Base-by-base conservation (phyloP, 2,329 filamentous ascomycete species). In the Cyphellophora europaea region DNA sequence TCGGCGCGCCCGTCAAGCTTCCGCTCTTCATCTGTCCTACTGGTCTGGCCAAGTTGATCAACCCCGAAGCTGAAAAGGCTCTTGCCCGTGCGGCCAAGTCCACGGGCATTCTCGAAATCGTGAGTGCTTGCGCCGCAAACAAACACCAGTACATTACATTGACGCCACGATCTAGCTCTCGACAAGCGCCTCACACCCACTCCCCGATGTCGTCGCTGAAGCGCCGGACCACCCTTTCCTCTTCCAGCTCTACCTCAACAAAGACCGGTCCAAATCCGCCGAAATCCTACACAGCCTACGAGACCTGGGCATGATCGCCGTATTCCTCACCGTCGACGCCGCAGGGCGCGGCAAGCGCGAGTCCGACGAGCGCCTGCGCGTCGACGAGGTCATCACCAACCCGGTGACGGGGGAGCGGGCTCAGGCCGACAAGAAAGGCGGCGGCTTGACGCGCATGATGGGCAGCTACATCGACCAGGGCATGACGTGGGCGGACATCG, bases 231-330 rank as follows among this genome's bases (percentile, higher is more conserved):
- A 45, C 17, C 45, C 45, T 2, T 42, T 43, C 30, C 43, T 48
- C 33, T 76, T 77, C 49, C 74, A 79, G 51, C 59, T 79, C 2
- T 79, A 79, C 45, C 69, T 79, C 33, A 68, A 77, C 53, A 71
- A 69, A 46, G 61, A 75, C 42, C 59, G 72, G 0, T 38, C 51
- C 8, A 69, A 72, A 39, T 71, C 70, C 10, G 67, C 67, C 41
- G 55, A 56, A 2, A 53, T 77, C 1, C 51, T 79, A 1, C 53
- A 48, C 6, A 52, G 63, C 11, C 67, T 72, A 1, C 71, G 71
- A 2, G 61, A 69, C n/a, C 63, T 65, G 36, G 61, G 58, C 5
- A 60, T 66, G 33, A 63, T 73, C 38, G 47, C 47, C 6, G 17
- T 50, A 6, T 45, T 49, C 13, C 63, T 74, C 17, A 75, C 71